Evolutionary conservation across 768 basidiomycete species (phyloP).

Genomic region (Mycena haematopus): DNA sequence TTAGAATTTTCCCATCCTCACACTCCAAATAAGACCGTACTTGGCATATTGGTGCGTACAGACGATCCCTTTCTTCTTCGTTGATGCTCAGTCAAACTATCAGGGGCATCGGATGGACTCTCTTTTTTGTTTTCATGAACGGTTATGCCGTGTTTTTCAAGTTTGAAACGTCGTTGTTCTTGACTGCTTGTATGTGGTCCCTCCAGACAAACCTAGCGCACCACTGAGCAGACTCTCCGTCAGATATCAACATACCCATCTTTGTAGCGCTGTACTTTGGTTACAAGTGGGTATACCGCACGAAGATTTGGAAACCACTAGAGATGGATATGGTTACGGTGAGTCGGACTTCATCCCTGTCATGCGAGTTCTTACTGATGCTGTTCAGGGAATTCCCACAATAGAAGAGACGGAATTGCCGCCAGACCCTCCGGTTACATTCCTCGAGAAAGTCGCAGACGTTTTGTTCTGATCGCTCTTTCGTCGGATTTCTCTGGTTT

Average conservation of each 20-base stretch:
- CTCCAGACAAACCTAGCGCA: neutral
- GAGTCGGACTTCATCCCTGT: slow-evolving; percentile 27
- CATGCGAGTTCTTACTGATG: too few relatives aligned
- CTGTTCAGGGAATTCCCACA: slow-evolving; percentile 64
- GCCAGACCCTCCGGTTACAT: slow-evolving; percentile 54
- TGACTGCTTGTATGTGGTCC: slow-evolving; percentile 47
- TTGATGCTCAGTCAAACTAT: neutral
- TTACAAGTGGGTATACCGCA: slow-evolving; percentile 49
- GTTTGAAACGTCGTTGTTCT: slow-evolving; percentile 61
- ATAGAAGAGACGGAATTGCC: slow-evolving; percentile 71
- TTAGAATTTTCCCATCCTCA: neutral
- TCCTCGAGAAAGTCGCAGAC: slow-evolving; percentile 56
- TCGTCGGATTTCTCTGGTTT: neutral
- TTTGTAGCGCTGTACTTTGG: slow-evolving; percentile 51
- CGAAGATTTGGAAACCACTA: slow-evolving; percentile 56
- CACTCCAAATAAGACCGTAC: slow-evolving; percentile 51
- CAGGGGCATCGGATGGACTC: slow-evolving; percentile 66
- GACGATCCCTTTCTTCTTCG: neutral
- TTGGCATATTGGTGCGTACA: slow-evolving; percentile 58
- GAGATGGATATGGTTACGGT: slow-evolving; percentile 80
- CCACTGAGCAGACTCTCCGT: neutral
- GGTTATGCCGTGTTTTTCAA: slow-evolving; percentile 68
- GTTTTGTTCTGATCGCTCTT: slow-evolving; percentile 52
- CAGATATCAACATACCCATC: slow-evolving; percentile 57
- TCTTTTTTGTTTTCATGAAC: slow-evolving; percentile 61